Conservation (phyloP, 1,284 basidiomycete species). For the Tilletia walkeri region DNA sequence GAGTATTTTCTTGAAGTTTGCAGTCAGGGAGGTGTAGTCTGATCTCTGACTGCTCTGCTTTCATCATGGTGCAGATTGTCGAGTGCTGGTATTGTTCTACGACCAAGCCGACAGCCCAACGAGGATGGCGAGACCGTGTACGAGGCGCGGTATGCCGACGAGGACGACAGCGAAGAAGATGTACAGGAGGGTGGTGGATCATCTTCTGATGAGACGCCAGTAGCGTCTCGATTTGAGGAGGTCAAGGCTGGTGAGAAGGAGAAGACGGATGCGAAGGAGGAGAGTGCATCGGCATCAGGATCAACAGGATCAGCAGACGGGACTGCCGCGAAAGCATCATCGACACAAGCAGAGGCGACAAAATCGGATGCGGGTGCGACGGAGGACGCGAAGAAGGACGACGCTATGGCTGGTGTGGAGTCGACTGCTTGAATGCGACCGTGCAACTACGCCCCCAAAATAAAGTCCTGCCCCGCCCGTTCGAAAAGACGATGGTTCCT, state of each 20-base stretch:
- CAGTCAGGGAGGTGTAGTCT: background rate
- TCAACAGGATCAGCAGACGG: background rate
- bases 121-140: constrained; percentile 45
- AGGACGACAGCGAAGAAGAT: constrained; percentile 30
- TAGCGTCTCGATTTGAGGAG: constrained; percentile 21
- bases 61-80: constrained; percentile 22
- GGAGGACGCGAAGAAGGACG: background rate
- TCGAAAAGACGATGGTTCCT: constrained; percentile 2
- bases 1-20: constrained; percentile 3
- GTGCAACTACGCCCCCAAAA: background rate
- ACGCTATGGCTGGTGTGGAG: background rate
- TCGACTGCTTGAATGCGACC: background rate
- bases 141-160: constrained; percentile 47
- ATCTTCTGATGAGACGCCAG: too few species aligned
- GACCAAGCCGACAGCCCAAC: constrained; percentile 37
- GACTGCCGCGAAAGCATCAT: background rate
- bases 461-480: background rate
- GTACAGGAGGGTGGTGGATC: too few species aligned
- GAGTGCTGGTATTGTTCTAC: constrained; percentile 49
- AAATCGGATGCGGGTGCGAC: background rate
- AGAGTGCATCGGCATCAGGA: constrained; percentile 6
- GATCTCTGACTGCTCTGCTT: background rate
- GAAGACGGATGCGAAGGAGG: constrained; percentile 6
- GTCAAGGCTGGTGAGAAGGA: constrained; percentile 16
- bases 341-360: background rate